These are phyloP conservation scores for Huntiella abstrusa DNA, from an alignment of 2,329 filamentous ascomycete species.

Conservation along the genomic window DNA sequence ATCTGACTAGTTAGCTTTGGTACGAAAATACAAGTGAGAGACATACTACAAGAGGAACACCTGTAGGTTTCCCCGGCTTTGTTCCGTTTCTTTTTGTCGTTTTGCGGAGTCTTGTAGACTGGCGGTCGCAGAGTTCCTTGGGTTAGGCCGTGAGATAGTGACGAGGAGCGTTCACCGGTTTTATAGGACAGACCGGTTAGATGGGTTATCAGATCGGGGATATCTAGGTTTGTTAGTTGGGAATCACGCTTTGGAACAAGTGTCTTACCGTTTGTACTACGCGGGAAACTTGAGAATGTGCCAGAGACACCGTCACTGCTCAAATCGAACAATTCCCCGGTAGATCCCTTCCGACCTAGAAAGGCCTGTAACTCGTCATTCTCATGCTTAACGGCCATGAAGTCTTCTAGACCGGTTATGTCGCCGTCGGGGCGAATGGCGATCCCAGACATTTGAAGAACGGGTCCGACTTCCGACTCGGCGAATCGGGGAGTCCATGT, in stretches of 20 bases:
- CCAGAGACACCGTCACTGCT: too few species aligned
- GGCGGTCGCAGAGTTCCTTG: neutral
- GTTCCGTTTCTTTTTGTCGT: constrained; percentile 68
- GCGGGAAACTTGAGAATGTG: neutral
- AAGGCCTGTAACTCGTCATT: too few species aligned
- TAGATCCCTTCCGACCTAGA: too few species aligned
- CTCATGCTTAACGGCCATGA: too few species aligned
- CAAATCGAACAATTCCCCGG: too few species aligned
- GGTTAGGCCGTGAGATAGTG: constrained; percentile 45
- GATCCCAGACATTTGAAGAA: too few species aligned
- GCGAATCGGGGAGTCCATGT: too few species aligned
- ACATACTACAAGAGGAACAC: constrained; percentile 74
- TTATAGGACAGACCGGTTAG: constrained; percentile 74
- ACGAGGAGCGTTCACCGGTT: constrained; percentile 72
- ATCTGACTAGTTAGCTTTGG: constrained; percentile 22
- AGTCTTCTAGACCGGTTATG: too few species aligned
- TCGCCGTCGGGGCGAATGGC: too few species aligned
- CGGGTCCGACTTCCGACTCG: too few species aligned
- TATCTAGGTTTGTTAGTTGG: neutral
- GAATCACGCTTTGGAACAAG: neutral
- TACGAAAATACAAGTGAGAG: neutral
- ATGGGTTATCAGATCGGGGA: constrained; percentile 70
- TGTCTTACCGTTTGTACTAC: neutral
- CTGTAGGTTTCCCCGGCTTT: constrained; percentile 86
- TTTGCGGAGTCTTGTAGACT: constrained; percentile 30